phyloP scores from a whole-genome alignment of 805 yeast species.

The Lipomyces starkeyi region DNA sequence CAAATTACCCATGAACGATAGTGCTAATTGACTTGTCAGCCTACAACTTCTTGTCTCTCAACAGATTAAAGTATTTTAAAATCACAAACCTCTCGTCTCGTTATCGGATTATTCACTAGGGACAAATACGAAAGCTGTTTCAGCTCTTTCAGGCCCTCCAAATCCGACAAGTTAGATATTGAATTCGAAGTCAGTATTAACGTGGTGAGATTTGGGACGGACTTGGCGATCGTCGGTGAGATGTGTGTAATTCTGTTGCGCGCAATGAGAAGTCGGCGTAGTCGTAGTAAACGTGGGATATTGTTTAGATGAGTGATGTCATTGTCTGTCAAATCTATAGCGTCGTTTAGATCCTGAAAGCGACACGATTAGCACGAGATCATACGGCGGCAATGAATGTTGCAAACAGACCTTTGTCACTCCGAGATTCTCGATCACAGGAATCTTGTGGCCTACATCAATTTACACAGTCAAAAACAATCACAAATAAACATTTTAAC shows the following conservation, averaged over 20 bases:
- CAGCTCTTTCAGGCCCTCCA: slow-evolving; percentile 52
- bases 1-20: slow-evolving; percentile 68
- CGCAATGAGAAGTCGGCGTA: slow-evolving; percentile 63
- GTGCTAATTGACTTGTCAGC: slow-evolving; percentile 40
- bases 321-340: slow-evolving; percentile 78
- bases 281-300: slow-evolving; percentile 53
- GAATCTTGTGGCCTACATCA: slow-evolving; percentile 45
- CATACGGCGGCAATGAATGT: not conserved
- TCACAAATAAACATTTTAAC: slow-evolving; percentile 34
- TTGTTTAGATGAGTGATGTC: slow-evolving; percentile 61
- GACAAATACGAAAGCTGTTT: slow-evolving; percentile 55
- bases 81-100: slow-evolving; percentile 29
- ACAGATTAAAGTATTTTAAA: not conserved
- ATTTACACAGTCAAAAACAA: not conserved
- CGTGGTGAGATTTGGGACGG: slow-evolving; percentile 56
- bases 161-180: slow-evolving; percentile 53
- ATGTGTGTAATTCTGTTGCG: slow-evolving; percentile 62
- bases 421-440: slow-evolving; percentile 54
- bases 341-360: slow-evolving; percentile 52
- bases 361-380: slow-evolving; percentile 2
- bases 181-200: slow-evolving; percentile 61
- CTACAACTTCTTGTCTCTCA: not conserved
- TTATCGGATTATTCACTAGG: slow-evolving; percentile 52
- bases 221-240: slow-evolving; percentile 47
- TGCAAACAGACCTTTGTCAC: slow-evolving; percentile 41